A percentile compares a stretch with the other conserved stretches of the same genome.
Conservation (phyloP, 768 basidiomycete species). For the Tulasnella sp. region DNA sequence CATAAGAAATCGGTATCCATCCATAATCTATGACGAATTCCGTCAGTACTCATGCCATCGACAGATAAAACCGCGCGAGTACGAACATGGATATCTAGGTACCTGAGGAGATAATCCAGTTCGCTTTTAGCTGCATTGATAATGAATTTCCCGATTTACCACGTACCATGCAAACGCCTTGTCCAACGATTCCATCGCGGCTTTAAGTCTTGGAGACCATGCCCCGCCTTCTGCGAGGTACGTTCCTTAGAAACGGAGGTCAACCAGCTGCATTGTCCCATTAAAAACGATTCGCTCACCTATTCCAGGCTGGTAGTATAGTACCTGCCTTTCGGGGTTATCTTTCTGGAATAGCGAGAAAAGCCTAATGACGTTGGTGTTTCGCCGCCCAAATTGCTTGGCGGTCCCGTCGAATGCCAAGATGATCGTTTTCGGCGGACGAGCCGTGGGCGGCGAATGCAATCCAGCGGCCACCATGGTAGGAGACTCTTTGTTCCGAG, state of each 20-base stretch:
- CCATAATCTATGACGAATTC: neutral
- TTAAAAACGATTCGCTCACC: too few species aligned
- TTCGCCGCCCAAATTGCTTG: neutral
- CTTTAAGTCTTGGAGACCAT: slow-evolving; percentile 54
- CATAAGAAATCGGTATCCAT: neutral
- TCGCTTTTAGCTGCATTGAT: too few species aligned
- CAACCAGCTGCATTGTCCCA: too few species aligned
- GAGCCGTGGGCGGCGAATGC: too few species aligned
- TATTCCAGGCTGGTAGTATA: neutral
- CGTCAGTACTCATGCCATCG: too few species aligned
- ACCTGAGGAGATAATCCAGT: too few species aligned
- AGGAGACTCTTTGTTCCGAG: too few species aligned
- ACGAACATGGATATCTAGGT: neutral
- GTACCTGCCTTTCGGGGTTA: neutral
- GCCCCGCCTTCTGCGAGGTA: slow-evolving; percentile 36
- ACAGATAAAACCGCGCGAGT: neutral
- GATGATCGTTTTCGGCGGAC: neutral
- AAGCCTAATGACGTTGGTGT: neutral
- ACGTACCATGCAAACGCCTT: slow-evolving; percentile 68
- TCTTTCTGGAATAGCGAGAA: neutral
- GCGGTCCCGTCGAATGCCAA: neutral
- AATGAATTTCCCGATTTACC: too few species aligned
- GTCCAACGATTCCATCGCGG: slow-evolving; percentile 51
- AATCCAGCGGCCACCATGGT: too few species aligned
- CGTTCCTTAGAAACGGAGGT: slow-evolving; percentile 28